Evolutionary conservation across 2,329 filamentous ascomycete species (phyloP), one percentile per base, ranked within the genome.

Genomic region (Hymenotorrendiella dingleyae): DNA sequence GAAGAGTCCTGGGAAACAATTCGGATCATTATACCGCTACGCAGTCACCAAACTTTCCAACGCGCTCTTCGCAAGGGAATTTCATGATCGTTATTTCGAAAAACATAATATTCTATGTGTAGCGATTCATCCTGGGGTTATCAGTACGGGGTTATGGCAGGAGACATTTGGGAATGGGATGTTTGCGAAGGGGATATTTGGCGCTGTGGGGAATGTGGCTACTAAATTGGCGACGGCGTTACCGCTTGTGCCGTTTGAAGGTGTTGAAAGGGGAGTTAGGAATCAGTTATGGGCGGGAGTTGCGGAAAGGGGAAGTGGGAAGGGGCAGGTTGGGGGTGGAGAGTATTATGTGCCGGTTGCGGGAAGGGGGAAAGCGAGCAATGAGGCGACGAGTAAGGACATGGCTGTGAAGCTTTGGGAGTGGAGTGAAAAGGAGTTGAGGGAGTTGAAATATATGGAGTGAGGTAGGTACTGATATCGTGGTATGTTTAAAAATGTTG

Each of bases 41-140:
- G 70, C 65, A 0, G 65, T 69, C 44, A 64, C 61, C 33, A 74
- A 74, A 52, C 56, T 73, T 2, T 71, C 72, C 0, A 67, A 71
- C 46, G 50, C 72, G 7, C 56, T 71, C 3, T 71, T 67, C 49
- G 60, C 65, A 6, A 54, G 57, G 8, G 62, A 67, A 37, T 51
- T 74, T 4, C 62, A 67, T 2, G 47, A 54, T 21, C 61, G 58
- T 4, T 64, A 69, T 39, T 62, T 66, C 0, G 42, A 50, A 6
- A 6, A 11, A 6, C n/a, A n/a, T n/a, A 36, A 36, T 6, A 57
- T 71, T 21, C 63, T 56, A 2, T 52, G 54, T 7, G 59, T 67
- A 2, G 50, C 64, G 0, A 48, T 71, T 1, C 64, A 69, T 41
- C 69, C 69, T 0, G 69, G 67, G 3, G 53, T 64, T 5, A 64